A percentile compares a stretch with the other conserved stretches of the same genome.
Conservation (phyloP, 371 early-diverging fungal species). For the Mucor lusitanicus region DNA sequence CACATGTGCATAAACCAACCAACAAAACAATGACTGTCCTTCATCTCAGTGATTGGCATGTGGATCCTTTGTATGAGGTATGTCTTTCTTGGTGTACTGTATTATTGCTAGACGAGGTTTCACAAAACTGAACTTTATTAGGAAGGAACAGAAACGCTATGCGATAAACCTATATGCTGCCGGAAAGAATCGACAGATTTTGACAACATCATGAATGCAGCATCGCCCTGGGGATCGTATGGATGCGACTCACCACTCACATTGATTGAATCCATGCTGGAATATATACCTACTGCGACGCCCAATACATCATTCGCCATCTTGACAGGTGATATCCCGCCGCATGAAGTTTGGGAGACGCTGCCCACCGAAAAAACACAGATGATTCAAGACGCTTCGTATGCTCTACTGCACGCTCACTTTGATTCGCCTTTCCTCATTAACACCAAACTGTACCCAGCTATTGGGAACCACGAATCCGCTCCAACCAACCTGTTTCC, state of each 20-base stretch:
- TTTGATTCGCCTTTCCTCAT: constrained; percentile 39
- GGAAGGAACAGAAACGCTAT: constrained; percentile 54
- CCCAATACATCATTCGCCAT: constrained; percentile 52
- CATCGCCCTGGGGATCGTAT: constrained; percentile 51
- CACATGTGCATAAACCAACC: constrained; percentile 23
- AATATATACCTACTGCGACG: constrained; percentile 38
- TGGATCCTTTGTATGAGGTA: constrained; percentile 55
- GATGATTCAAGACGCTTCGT: constrained; percentile 42
- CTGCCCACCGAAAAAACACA: constrained; percentile 42
- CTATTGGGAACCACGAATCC: constrained; percentile 61
- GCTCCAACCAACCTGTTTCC: constrained; percentile 56
- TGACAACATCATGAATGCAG: constrained; percentile 27
- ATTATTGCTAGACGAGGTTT: too few species aligned
- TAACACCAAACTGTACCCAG: constrained; percentile 52
- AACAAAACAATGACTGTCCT: constrained; percentile 49
- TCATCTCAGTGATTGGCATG: constrained; percentile 68
- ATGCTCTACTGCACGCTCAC: constrained; percentile 34
- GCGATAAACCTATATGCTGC: constrained; percentile 61
- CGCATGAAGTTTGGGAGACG: constrained; percentile 65
- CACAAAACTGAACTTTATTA: background rate
- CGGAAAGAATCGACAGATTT: constrained; percentile 44
- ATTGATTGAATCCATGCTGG: constrained; percentile 50
- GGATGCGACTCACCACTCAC: constrained; percentile 54
- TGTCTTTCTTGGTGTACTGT: too few species aligned
- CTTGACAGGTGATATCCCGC: constrained; percentile 65